These are phyloP conservation scores for Tillandsia leiboldiana DNA, from an alignment of 176 grass and related monocot genomes.

Conservation along the genomic window DNA sequence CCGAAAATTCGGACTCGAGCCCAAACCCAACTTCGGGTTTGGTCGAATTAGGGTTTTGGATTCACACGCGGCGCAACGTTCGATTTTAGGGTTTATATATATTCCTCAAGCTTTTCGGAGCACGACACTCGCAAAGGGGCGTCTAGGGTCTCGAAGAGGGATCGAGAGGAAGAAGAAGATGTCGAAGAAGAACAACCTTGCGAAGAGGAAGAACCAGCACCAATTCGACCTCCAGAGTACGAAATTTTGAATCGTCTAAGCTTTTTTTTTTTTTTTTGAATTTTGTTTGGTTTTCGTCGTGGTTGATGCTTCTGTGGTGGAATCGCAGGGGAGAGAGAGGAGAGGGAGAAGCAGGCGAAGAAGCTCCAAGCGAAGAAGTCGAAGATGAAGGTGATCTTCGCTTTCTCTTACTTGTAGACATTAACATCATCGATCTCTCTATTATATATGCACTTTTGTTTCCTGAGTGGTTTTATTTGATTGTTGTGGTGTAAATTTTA, in stretches of 20 bases:
- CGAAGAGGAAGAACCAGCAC: conserved; percentile 63
- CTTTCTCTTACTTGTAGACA: no score
- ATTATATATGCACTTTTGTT: not conserved
- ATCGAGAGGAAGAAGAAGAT: conserved; percentile 20
- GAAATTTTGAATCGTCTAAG: not conserved
- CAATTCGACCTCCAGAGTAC: conserved; percentile 76
- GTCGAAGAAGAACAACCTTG: conserved; percentile 96
- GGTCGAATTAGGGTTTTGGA: no score
- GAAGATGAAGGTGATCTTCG: conserved; percentile 66
- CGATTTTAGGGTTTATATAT: no score
- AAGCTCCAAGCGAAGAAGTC: conserved; percentile 78
- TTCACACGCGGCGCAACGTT: no score
- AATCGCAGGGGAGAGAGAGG: conserved; percentile 55
- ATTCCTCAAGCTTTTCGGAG: no score
- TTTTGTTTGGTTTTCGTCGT: not conserved
- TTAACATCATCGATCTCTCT: not conserved
- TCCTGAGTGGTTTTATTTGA: not conserved
- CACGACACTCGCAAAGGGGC: not conserved
- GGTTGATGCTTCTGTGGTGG: not conserved
- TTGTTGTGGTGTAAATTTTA: no score
- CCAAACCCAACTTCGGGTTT: no score
- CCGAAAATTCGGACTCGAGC: no score
- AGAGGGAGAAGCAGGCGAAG: conserved; percentile 48
- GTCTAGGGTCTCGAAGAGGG: conserved; percentile 5
- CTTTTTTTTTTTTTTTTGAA: not conserved